A percentile compares a stretch with the other conserved stretches of the same genome.
Evolutionary conservation across 371 early-diverging fungal genomes (phyloP).

Genomic region (Mucor lusitanicus): DNA sequence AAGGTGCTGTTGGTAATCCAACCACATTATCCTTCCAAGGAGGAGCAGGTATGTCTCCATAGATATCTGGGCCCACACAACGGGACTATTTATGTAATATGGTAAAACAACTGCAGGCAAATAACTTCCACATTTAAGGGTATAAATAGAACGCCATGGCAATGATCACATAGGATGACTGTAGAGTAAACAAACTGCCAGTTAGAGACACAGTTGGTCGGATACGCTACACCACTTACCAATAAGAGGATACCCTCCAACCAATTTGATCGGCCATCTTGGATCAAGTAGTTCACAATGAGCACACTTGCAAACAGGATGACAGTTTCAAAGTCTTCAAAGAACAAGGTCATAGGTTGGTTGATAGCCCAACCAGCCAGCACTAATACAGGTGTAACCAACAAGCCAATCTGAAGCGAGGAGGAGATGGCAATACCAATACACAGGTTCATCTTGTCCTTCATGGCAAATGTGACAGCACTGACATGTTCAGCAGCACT

Average conservation of each 20-base stretch:
- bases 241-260: slow-evolving; percentile 83
- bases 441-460: slow-evolving; percentile 90
- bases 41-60: not conserved
- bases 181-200: not conserved
- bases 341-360: slow-evolving; percentile 79
- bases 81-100: not conserved
- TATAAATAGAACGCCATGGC: slow-evolving; percentile 20
- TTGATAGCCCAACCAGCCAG: slow-evolving; percentile 86
- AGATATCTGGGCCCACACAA: not conserved
- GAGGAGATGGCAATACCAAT: slow-evolving; percentile 89
- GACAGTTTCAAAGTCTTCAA: slow-evolving; percentile 81
- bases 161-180: slow-evolving; percentile 19
- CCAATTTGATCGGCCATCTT: slow-evolving; percentile 80
- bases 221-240: not conserved
- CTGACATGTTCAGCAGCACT: slow-evolving; percentile 73
- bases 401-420: slow-evolving; percentile 87
- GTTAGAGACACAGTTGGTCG: not conserved
- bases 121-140: slow-evolving; percentile 9
- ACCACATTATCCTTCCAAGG: not conserved
- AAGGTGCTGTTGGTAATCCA: not conserved
- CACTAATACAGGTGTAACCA: slow-evolving; percentile 86
- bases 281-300: slow-evolving; percentile 81
- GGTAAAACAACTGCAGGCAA: not conserved
- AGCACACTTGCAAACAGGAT: slow-evolving; percentile 85
- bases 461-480: slow-evolving; percentile 81